Conservation (phyloP, 352 stramenopile genomes). For the Globisporangium irregulare region DNA sequence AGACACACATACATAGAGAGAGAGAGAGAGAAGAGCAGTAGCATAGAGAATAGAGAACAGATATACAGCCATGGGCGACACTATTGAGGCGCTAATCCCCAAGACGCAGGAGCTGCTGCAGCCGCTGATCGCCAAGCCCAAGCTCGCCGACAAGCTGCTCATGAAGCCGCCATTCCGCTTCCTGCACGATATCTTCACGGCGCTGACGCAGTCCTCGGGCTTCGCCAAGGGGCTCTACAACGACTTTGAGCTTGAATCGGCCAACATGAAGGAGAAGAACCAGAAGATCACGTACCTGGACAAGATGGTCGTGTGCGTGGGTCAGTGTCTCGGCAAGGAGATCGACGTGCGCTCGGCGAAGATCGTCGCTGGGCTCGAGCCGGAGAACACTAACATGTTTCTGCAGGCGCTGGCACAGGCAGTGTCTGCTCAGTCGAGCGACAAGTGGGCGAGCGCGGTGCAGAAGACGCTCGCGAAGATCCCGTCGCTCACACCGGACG, state of each 20-base stretch:
- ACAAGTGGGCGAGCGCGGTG: slow-evolving; percentile 59
- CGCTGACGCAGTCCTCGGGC: slow-evolving; percentile 78
- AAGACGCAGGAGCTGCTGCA: slow-evolving; percentile 85
- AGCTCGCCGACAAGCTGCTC: slow-evolving; percentile 94
- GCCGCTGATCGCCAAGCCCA: slow-evolving; percentile 91
- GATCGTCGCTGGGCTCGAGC: slow-evolving; percentile 82
- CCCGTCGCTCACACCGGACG: slow-evolving; percentile 58
- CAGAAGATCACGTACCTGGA: slow-evolving; percentile 84
- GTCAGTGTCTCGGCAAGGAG: slow-evolving; percentile 53
- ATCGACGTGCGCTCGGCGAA: slow-evolving; percentile 80
- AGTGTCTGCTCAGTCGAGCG: slow-evolving; percentile 52
- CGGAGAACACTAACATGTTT: slow-evolving; percentile 84
- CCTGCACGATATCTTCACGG: slow-evolving; percentile 93
- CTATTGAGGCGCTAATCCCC: slow-evolving; percentile 64
- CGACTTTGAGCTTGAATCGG: slow-evolving; percentile 68
- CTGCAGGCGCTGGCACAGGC: slow-evolving; percentile 64
- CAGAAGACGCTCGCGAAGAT: slow-evolving; percentile 61
- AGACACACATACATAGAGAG: background rate
- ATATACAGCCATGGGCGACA: slow-evolving; percentile 40
- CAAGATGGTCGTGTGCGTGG: slow-evolving; percentile 85
- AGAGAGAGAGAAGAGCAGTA: background rate
- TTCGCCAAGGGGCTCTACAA: slow-evolving; percentile 88
- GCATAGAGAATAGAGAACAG: background rate
- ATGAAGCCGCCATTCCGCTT: slow-evolving; percentile 96
- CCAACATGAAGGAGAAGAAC: slow-evolving; percentile 85